Evolutionary conservation across 495 filamentous ascomycete species (phyloP).

Genomic region (Pyrenula aspistea): DNA sequence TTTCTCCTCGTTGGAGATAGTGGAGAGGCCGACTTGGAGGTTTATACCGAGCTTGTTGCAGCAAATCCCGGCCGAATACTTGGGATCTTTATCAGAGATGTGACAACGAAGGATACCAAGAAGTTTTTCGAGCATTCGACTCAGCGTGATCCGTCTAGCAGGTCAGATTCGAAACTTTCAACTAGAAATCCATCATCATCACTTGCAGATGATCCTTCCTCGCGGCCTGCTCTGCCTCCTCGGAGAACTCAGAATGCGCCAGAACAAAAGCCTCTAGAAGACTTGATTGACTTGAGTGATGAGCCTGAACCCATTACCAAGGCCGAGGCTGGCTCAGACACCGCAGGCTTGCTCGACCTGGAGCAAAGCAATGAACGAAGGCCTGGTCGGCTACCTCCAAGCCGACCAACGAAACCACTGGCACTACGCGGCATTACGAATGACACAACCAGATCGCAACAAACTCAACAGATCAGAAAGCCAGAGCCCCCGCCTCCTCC

Average conservation of each 20-base stretch:
- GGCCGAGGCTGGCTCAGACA: constrained; percentile 5
- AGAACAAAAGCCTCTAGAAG: constrained; percentile 28
- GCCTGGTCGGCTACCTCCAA: constrained; percentile 30
- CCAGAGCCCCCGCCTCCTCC: constrained; percentile 26
- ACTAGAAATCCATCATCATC: constrained; percentile 2
- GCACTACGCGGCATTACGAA: constrained; percentile 37
- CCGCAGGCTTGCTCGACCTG: constrained; percentile 1
- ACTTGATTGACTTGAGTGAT: constrained; percentile 54
- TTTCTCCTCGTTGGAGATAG: constrained; percentile 93
- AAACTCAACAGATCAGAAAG: constrained; percentile 25
- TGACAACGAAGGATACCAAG: constrained; percentile 60
- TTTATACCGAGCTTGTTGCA: constrained; percentile 86
- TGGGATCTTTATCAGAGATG: constrained; percentile 85
- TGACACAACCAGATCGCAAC: constrained; percentile 10
- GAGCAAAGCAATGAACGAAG: constrained; percentile 9
- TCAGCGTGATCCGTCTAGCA: constrained; percentile 11
- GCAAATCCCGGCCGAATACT: constrained; percentile 73
- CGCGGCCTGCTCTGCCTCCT: constrained; percentile 25
- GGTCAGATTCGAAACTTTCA: constrained; percentile 2
- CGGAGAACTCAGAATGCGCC: constrained; percentile 16
- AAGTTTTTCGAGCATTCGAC: constrained; percentile 70
- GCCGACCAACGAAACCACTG: constrained; percentile 55
- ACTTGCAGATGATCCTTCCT: constrained; percentile 13
- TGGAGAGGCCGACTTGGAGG: constrained; percentile 91
- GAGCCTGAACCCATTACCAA: constrained; percentile 18